These are phyloP conservation scores for Actinomucor elegans DNA, from an alignment of 371 early-diverging fungal species.

Conservation along the genomic window DNA sequence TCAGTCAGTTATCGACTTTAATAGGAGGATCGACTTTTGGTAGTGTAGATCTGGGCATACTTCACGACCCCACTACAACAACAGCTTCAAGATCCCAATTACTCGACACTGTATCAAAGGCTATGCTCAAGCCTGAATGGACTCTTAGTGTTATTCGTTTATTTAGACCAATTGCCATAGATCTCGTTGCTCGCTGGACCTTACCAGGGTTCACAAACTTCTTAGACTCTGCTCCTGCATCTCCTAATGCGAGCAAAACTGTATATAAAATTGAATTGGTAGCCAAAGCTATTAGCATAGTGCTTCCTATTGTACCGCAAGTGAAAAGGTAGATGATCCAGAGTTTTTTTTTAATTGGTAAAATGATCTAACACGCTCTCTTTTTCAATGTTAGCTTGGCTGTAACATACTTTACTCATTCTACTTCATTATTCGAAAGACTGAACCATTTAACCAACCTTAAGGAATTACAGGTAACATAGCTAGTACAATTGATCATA, in stretches of 20 bases:
- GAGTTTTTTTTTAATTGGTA: neutral
- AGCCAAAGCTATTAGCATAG: constrained; percentile 62
- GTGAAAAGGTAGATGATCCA: constrained; percentile 53
- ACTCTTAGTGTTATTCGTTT: constrained; percentile 48
- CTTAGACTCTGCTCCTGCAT: constrained; percentile 31
- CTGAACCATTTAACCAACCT: constrained; percentile 30
- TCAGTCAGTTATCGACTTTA: constrained; percentile 22
- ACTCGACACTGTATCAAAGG: constrained; percentile 37
- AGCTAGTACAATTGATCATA: too few relatives aligned
- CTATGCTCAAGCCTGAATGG: constrained; percentile 35
- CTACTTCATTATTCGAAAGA: constrained; percentile 55
- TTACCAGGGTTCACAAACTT: constrained; percentile 48
- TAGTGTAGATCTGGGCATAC: constrained; percentile 10
- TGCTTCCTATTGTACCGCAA: constrained; percentile 77
- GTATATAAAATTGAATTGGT: constrained; percentile 52
- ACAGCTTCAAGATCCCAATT: constrained; percentile 15
- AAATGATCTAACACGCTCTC: neutral
- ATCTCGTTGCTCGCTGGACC: constrained; percentile 81
- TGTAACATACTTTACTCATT: constrained; percentile 57
- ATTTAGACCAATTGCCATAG: constrained; percentile 80
- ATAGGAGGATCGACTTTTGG: constrained; percentile 14
- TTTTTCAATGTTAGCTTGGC: constrained; percentile 46
- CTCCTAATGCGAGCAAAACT: constrained; percentile 24
- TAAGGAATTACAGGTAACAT: constrained; percentile 1
- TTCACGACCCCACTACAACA: constrained; percentile 8